phyloP scores from a whole-genome alignment of 2,329 filamentous ascomycete species.

The Diaporthe eres region DNA sequence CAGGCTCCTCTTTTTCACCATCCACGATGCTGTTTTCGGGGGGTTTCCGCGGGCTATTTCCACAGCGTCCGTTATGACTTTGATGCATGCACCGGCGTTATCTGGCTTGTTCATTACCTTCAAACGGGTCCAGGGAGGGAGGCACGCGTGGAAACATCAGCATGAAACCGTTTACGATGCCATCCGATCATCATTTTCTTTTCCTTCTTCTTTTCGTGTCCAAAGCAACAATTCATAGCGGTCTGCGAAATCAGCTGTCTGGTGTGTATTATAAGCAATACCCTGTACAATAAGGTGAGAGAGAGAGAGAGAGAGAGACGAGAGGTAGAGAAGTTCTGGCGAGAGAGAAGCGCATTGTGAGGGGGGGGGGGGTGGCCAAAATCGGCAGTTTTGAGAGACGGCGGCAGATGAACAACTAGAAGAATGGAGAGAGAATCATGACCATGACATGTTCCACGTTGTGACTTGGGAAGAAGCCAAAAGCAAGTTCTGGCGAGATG shows the following conservation, averaged over 20 bases:
- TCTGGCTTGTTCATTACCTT: background rate
- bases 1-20: background rate
- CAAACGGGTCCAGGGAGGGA: background rate
- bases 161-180: conserved; percentile 15
- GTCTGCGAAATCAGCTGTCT: conserved; percentile 3
- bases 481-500: background rate
- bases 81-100: conserved; percentile 23
- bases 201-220: conserved; percentile 1
- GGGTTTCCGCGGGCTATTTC: background rate
- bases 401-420: background rate
- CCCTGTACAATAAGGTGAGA: conserved; percentile 33
- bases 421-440: conserved; percentile 1
- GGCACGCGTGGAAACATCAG: conserved; percentile 1
- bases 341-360: background rate
- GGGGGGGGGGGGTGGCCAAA: background rate
- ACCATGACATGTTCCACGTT: background rate
- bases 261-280: conserved; percentile 36
- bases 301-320: no score
- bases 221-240: conserved; percentile 29
- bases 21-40: background rate
- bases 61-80: conserved; percentile 24
- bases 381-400: background rate
- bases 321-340: background rate
- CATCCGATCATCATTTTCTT: background rate
- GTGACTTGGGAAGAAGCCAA: background rate